Conservation (phyloP, 805 yeast genomes). For the Myxozyma neotropica region DNA sequence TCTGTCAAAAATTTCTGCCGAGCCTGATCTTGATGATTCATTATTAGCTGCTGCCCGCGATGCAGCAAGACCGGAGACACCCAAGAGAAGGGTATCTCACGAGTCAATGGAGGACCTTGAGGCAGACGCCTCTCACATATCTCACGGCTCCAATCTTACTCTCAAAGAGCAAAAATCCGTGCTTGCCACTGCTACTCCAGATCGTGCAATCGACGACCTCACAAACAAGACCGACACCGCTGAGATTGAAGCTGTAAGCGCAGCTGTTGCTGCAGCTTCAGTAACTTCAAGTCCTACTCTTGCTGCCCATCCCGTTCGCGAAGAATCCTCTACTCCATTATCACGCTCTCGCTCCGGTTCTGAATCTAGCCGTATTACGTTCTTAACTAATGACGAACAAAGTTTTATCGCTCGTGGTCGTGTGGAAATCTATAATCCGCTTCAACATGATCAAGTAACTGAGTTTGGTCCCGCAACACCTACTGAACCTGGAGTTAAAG, state of each 20-base stretch:
- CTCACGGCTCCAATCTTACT: too few relatives aligned
- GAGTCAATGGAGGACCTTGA: neutral
- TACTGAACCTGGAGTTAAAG: neutral
- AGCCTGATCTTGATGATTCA: neutral
- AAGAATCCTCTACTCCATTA: neutral
- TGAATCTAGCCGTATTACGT: neutral
- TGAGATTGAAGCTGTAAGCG: neutral
- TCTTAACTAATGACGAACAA: conserved; percentile 15
- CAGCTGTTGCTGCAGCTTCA: neutral
- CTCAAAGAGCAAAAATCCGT: too few relatives aligned
- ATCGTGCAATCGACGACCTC: too few relatives aligned
- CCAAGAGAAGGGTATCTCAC: neutral
- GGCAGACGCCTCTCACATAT: neutral
- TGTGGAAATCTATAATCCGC: conserved; percentile 25
- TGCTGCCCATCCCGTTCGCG: neutral
- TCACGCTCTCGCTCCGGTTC: neutral
- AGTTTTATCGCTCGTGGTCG: conserved; percentile 28
- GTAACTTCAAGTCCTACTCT: neutral
- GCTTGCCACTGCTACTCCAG: too few relatives aligned
- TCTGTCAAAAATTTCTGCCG: neutral
- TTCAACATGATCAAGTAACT: conserved; percentile 32
- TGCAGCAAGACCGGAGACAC: neutral
- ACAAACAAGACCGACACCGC: neutral
- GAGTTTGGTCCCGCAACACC: conserved; percentile 22
- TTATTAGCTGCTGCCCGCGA: conserved; percentile 1